Base-by-base conservation (phyloP, 2,329 filamentous ascomycete species). In the Penicillium frequentans region DNA sequence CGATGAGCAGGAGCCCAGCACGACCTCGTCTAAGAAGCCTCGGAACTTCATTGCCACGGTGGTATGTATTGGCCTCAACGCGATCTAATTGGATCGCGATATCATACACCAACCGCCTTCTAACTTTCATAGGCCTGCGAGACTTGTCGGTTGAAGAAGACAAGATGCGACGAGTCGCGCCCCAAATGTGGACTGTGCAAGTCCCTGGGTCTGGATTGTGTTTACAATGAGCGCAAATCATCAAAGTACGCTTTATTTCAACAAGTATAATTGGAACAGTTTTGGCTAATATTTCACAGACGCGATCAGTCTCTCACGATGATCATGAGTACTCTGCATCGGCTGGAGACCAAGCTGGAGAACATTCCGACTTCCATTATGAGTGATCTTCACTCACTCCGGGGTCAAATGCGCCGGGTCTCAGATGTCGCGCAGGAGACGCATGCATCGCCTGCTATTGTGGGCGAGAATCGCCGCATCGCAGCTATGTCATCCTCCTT, bases 241-340 rank as follows among this genome's bases (percentile, higher is more conserved):
- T 83, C 81, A 37, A 83, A 83, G 78, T 81, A 64, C 56, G 73
- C 65, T 31, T 14, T 8, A 14, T 13, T 31, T 5, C 29, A 7
- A 23, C 19, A n/a, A 10, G 0, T 7, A 16, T 31, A 16, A 27
- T 44, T 35, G 19, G 16, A 8, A 5, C 7, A 24, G 4, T 3
- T 14, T 29, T 19, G 1, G 27, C 29, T 55, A 39, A 55, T 27
- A 19, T 16, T 16, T n/a, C 16, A 14, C 24, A 81, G 79, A 61
- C 82, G 81, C 52, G 81, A 84, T 56, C 79, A 82, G 53, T 82
- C 81, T 3, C 77, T 84, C 65, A 75, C 78, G 26, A 77, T 82
- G 66, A 81, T 83, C 29, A 82, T 83, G 68, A 83, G 81, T 63
- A 81, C 81, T 11, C 76, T 84, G 24, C 76, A 81, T 67, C 75